Base-by-base conservation (phyloP, 768 basidiomycete genomes). In the Boletus tomentosulus region DNA sequence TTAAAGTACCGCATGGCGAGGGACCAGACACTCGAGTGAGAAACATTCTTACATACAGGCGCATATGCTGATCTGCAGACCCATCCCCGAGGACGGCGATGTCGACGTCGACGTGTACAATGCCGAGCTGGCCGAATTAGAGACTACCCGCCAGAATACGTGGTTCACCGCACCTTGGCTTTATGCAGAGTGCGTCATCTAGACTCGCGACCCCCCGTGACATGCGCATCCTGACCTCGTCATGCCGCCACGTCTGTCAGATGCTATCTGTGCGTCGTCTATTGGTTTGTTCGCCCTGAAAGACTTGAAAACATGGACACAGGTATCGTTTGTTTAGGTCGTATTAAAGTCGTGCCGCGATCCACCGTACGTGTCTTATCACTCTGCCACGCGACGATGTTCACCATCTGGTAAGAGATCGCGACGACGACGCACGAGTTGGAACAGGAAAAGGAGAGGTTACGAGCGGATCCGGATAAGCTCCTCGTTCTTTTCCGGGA, bases 131-230 rank as follows among this genome's bases (percentile, higher is more conserved):
- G 67, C 68, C 6, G 67, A 70, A 1, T 76, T 89, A 2, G 72
- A 73, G 0, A 68, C 73, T 27, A 66, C 75, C 1, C 67, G 70
- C 3, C 75, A 77, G 61, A 78, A 85, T 55, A 89, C 87, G 0
- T 99, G 96, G 96, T 93, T 92, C 66, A 88, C 82, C 8, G 84
- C 90, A 6, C 92, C 94, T 1, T 99, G 96, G 96, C 78, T 99
- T n/a, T 98, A 79, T 67, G 92, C 93, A 53, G 96, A 98, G 86
- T 97, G 74, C 59, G 87, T 67, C 41, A 4, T 46, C 38, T 3
- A 19, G 13, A 24, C 55, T 5, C 25, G 6, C 8, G 27, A 54
- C 37, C 51, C 48, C 35, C n/a, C n/a, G n/a, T n/a, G n/a, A n/a
- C n/a, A n/a, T n/a, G n/a, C n/a, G n/a, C n/a, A n/a, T n/a, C n/a